Evolutionary conservation across 495 filamentous ascomycete species (phyloP).

Genomic region (Xylaria acuta): DNA sequence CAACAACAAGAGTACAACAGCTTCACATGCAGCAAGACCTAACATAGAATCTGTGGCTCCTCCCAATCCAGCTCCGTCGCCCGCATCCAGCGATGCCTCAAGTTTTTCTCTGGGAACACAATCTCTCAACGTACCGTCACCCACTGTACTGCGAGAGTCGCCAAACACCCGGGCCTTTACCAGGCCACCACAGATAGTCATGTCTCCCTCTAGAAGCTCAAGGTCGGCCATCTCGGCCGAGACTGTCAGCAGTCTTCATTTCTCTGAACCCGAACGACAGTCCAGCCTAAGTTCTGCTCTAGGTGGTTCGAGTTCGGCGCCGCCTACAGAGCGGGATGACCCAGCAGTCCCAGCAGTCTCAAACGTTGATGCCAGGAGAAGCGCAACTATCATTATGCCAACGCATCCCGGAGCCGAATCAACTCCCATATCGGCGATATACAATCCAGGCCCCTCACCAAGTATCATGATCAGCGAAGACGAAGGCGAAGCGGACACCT

Average conservation of each 20-base stretch:
- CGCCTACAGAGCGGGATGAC: background rate
- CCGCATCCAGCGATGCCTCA: background rate
- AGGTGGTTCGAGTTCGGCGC: background rate
- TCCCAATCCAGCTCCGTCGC: background rate
- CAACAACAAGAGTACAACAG: background rate
- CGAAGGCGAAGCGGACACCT: background rate
- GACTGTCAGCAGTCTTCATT: background rate
- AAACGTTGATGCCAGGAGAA: constrained; percentile 12
- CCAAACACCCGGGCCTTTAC: background rate
- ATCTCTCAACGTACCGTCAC: constrained; percentile 17
- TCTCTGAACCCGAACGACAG: constrained; percentile 2
- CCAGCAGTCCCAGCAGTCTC: constrained; percentile 8
- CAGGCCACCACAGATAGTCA: background rate
- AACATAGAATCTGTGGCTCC: background rate
- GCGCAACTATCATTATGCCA: constrained; percentile 18
- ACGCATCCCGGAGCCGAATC: constrained; percentile 12
- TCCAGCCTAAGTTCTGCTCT: background rate
- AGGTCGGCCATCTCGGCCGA: background rate
- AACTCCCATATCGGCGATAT: constrained; percentile 11
- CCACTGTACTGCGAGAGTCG: background rate
- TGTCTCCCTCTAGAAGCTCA: background rate
- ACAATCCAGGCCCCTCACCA: background rate
- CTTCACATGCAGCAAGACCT: background rate
- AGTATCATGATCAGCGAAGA: background rate
- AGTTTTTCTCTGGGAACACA: background rate